Base-by-base conservation (phyloP, 2,329 filamentous ascomycete species). In the Cladosporium oxysporum region DNA sequence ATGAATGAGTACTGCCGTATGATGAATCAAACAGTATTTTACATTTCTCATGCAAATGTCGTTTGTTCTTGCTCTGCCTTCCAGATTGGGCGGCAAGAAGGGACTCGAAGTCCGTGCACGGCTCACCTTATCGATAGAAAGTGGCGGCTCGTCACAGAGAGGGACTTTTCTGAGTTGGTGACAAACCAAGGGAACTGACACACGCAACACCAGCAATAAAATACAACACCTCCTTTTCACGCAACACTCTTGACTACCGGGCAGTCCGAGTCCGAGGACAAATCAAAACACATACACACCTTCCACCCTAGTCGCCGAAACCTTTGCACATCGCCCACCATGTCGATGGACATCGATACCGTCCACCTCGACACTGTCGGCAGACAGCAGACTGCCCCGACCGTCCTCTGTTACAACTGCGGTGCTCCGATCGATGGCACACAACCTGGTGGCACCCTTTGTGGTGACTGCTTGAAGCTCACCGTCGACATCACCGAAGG, bases 361-460 rank as follows among this genome's bases (percentile, higher is more conserved):
- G 73, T 72, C 62, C 72, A 71, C 37, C 73, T 75, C 62, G 65
- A 68, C 37, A 63, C 70, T 18, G 49, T 57, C 49, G 44, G 62
- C 14, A 55, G 57, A 28, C 68, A 69, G 47, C 70, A 71, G 35
- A 72, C 70, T 8, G 70, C 71, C 23, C 75, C 76, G 67, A 91
- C 89, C n/a, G 97, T 98, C 76, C 90, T 99, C 66, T 99, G 95
- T 81, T 97, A 92, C 83, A 97, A 98, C 84, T 99, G 95, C 79
- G 95, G 94, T 76, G 93, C 92, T 67, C 90, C 94, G 47, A 97
- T 99, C 75, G 93, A 97, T 79, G 95, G 95, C 79, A 97, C 93
- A 21, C 88, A 88, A 16, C 85, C 91, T 29, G 89, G 91, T 62
- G 93, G 93, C 68, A 93, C 95, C 49, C 89, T 97, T 66, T 99